Evolutionary conservation across 768 basidiomycete genomes (phyloP), one percentile per base, ranked within the genome.

Genomic region (Ramaria rubella): DNA sequence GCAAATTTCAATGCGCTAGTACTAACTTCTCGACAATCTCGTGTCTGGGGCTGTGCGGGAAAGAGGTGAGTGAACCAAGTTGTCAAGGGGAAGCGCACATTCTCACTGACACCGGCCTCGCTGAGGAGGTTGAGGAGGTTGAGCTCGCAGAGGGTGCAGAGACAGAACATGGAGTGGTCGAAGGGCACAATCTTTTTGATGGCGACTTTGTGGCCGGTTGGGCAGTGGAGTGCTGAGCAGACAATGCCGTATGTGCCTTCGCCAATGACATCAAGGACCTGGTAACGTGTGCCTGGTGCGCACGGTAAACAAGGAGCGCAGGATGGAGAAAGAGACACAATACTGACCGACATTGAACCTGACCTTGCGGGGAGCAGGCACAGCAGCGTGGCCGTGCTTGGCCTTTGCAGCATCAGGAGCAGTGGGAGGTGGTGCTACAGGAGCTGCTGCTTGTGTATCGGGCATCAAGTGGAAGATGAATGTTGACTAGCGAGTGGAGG

Each of bases 171-270:
- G 57, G 92, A 86, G 67, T 94, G 93, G 69, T 95, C 94, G 63
- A 95, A 96, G 5, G 93, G 93, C 0, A 87, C 85, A 72, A 96
- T 93, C 74, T 90, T 90, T 79, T 96, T 96, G 69, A 97, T 96
- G 29, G 94, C 94, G 46, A 97, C 94, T 72, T 85, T 88, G 42
- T 88, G 80, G 42, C 85, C 83, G 0, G 85, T 86, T 1, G 87
- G 81, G 52, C 78, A 69, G 68, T 94, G 91, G 7, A 89, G 71
- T 5, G 93, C 92, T 46, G 87, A 87, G 65, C 86, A 86, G 44
- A 96, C 94, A 65, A 94, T 82, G 38, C 94, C 94, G 72, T 95
- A 95, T 12, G 92, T 93, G 40, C 94, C 95, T 66, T 97, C 95
- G 29, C 94, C 94, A 52, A 94, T 89, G 59, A 90, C 83, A 69